These are phyloP conservation scores for Jacaranda copaia DNA, from an alignment of 257 asterid genomes.

Conservation along the genomic window DNA sequence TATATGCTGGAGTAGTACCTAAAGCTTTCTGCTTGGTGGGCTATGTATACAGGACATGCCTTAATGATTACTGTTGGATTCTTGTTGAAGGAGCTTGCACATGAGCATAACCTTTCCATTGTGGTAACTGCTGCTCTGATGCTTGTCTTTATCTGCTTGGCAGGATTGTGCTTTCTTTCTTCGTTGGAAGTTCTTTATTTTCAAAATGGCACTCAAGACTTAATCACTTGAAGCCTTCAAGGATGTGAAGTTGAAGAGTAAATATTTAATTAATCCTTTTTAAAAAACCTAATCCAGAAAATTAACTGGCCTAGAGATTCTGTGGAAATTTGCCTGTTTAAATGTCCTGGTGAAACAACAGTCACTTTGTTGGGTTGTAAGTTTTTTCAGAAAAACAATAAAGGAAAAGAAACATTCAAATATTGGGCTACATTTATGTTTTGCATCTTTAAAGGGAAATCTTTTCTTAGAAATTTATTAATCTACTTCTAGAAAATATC, in stretches of 20 bases:
- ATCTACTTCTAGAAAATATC: no score
- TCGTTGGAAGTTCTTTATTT: not conserved
- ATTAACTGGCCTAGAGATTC: not conserved
- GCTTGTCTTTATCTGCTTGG: constrained; percentile 23
- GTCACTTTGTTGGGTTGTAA: not conserved
- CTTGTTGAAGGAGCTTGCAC: constrained; percentile 80
- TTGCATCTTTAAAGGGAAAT: not conserved
- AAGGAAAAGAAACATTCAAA: not conserved
- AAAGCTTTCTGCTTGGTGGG: constrained; percentile 31
- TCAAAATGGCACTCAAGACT: constrained; percentile 1
- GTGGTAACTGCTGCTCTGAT: constrained; percentile 55
- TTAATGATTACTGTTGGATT: constrained; percentile 76
- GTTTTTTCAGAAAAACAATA: not conserved
- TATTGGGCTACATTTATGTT: not conserved
- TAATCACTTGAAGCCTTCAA: not conserved
- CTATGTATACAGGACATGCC: constrained; percentile 65
- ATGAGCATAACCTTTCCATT: constrained; percentile 71
- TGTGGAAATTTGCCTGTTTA: not conserved
- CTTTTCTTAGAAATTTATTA: no score
- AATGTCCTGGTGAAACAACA: not conserved
- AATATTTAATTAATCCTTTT: constrained; percentile 1
- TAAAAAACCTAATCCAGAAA: not conserved
- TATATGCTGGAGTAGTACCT: constrained; percentile 19
- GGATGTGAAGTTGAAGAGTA: constrained; percentile 1
- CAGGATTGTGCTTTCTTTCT: not conserved